A percentile compares a stretch with the other conserved stretches of the same genome.
phyloP scores from a whole-genome alignment of 495 filamentous ascomycete genomes.

The Daldinia vernicosa region DNA sequence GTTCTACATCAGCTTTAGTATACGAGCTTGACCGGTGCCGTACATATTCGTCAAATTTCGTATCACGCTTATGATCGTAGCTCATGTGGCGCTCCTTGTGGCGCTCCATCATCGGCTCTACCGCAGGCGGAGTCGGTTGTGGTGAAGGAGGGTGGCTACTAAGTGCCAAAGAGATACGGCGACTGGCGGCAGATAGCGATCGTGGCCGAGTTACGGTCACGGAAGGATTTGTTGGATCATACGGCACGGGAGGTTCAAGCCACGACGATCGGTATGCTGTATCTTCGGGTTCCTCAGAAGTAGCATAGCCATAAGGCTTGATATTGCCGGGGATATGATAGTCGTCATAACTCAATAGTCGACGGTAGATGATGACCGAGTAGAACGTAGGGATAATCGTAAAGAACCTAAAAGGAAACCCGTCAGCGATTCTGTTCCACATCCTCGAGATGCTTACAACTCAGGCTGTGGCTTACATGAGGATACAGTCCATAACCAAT shows the following conservation, averaged over 20 bases:
- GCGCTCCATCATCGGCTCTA: conserved; percentile 13
- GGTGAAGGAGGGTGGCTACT: conserved; percentile 18
- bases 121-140: conserved; percentile 1
- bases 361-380: conserved; percentile 52
- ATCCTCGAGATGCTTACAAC: neutral
- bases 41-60: conserved; percentile 48
- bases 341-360: conserved; percentile 53
- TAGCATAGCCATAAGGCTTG: conserved; percentile 45
- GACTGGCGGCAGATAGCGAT: conserved; percentile 35
- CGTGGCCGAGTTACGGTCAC: conserved; percentile 23
- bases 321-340: conserved; percentile 52
- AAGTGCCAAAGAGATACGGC: conserved; percentile 30
- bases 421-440: conserved; percentile 15
- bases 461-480: conserved; percentile 46
- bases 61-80: conserved; percentile 50
- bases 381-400: conserved; percentile 51
- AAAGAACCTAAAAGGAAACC: conserved; percentile 36
- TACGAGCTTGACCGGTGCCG: conserved; percentile 28
- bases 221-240: conserved; percentile 35
- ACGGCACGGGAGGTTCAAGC: conserved; percentile 27
- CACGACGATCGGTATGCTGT: conserved; percentile 31
- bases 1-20: conserved; percentile 47
- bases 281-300: conserved; percentile 38
- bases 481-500: conserved; percentile 51
- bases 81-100: too few relatives aligned